Percentiles rank a stretch among this genome's conserved stretches.
phyloP scores from a whole-genome alignment of 352 stramenopile genomes.

The Elongisporangium anandrum region DNA sequence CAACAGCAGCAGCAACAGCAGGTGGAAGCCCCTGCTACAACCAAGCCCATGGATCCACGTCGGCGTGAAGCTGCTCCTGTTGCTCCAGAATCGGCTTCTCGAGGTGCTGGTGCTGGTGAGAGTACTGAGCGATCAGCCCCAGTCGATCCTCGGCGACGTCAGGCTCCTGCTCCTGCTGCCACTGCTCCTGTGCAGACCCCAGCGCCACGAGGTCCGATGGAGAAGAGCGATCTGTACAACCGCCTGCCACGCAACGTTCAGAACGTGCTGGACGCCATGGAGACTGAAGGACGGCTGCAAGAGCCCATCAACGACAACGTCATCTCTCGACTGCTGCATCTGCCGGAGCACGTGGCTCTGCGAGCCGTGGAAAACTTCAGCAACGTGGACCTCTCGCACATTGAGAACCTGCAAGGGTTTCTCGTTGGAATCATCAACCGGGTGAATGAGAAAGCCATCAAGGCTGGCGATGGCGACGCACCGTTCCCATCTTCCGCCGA shows the following conservation, averaged over 20 bases:
- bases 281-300: constrained; percentile 39
- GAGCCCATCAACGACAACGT: constrained; percentile 78
- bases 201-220: constrained; percentile 21
- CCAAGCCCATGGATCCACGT: constrained; percentile 27
- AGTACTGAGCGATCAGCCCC: background rate
- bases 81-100: background rate
- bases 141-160: constrained; percentile 1
- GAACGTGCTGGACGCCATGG: constrained; percentile 51
- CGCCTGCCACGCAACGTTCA: constrained; percentile 42
- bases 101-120: background rate
- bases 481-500: background rate
- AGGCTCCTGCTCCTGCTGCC: constrained; percentile 1
- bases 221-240: constrained; percentile 54
- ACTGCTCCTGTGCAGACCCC: constrained; percentile 24
- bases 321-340: constrained; percentile 55
- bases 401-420: constrained; percentile 78
- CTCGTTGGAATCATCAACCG: constrained; percentile 83
- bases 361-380: constrained; percentile 75
- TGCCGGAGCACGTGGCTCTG: constrained; percentile 59
- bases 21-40: background rate
- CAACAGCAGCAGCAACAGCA: background rate
- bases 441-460: constrained; percentile 59
- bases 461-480: background rate
- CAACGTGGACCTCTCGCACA: constrained; percentile 66
- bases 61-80: constrained; percentile 12